Percentiles rank a stretch among this genome's conserved stretches.
Evolutionary conservation across 108 stramenopile genomes (phyloP).

Genomic region (Pseudonitzschia multiseries): DNA sequence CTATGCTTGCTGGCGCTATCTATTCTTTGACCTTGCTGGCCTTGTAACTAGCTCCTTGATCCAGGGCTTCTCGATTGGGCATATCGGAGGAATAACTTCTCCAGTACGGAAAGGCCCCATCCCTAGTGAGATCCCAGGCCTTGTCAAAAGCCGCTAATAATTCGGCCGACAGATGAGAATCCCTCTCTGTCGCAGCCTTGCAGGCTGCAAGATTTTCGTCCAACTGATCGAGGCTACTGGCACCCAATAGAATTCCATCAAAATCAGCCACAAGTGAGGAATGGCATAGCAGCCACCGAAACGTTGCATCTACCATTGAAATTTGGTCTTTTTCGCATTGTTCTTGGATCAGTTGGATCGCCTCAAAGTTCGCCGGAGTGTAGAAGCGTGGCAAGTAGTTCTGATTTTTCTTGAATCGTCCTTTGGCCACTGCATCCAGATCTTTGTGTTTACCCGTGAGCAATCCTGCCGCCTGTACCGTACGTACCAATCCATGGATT

Average conservation of each 20-base stretch:
- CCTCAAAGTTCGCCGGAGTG: constrained; percentile 75
- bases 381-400: constrained; percentile 89
- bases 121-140: constrained; percentile 71
- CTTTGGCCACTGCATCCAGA: constrained; percentile 41
- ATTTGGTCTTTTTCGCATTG: constrained; percentile 61
- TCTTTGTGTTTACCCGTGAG: constrained; percentile 76
- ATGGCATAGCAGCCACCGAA: constrained; percentile 88
- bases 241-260: constrained; percentile 86
- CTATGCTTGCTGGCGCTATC: background rate
- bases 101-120: constrained; percentile 85
- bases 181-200: constrained; percentile 30
- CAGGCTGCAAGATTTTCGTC: constrained; percentile 74
- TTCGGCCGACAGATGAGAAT: constrained; percentile 14
- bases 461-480: constrained; percentile 71
- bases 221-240: constrained; percentile 73
- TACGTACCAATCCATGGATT: background rate
- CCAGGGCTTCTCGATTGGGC: constrained; percentile 68
- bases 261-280: constrained; percentile 51
- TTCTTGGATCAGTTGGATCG: constrained; percentile 58
- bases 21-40: constrained; percentile 54
- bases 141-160: constrained; percentile 68
- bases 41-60: constrained; percentile 79
- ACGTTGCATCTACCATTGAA: constrained; percentile 83
- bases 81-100: constrained; percentile 80
- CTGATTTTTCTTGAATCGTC: constrained; percentile 83